Base-by-base conservation (phyloP, 768 basidiomycete genomes). In the Xerocomus brunneocitrinus region DNA sequence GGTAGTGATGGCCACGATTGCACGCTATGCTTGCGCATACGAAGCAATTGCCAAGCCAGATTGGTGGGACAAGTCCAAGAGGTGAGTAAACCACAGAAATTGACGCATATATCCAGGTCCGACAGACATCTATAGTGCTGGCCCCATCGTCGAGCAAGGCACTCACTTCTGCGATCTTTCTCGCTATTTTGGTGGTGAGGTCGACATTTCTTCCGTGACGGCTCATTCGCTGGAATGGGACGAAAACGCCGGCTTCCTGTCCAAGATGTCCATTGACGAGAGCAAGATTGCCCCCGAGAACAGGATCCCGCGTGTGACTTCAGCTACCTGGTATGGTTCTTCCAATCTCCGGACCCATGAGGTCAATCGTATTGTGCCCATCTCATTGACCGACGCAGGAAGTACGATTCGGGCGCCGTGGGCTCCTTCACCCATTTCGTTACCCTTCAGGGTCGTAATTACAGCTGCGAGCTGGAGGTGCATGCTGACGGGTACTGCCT, bases 131-230 rank as follows among this genome's bases (percentile, higher is more conserved):
- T 16, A 8, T 9, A 59, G 89, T 65, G 86, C 81, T 50, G 90
- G 90, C 19, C 90, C 91, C 5, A 78, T 94, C 61, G 74, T 95
- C 58, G 92, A 93, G 70, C 89, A 93, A 74, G 95, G 91, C 44
- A 98, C 95, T 13, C 95, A 98, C 75, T 95, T 98, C 74, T 94
- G 91, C 62, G 94, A 98, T 73, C 80, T 97, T 41, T 97, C 93
- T 38, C 87, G 95, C 60, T 95, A 95, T 77, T 98, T 98, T 65
- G 95, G 95, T 48, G 95, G 95, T 14, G 91, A 95, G 59, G 91
- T 97, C 53, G 91, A 97, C 65, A 84, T 95, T 56, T 73, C 82
- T 48, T 81, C 80, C 32, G 88, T 92, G 38, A 74, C 68, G 36
- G 95, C 95, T 14, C 91, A 93, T 65, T 91, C 94, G 8, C 79